Percentiles rank a stretch among this genome's conserved stretches.
phyloP scores from a whole-genome alignment of 176 grass and related monocot species.

The Metroxylon sagu region DNA sequence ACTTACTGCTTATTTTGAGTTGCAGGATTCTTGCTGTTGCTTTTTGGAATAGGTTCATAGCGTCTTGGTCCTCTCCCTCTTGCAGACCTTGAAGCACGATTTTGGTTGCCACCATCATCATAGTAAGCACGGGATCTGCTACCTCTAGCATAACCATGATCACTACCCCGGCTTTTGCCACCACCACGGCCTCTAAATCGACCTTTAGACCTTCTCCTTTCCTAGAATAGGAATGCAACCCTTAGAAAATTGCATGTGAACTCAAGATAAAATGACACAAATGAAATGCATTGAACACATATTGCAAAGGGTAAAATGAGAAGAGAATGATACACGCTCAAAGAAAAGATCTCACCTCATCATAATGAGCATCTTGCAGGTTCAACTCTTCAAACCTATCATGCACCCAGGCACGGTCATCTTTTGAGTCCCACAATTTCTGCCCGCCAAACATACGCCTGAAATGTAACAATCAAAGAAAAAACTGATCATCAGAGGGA shows the following conservation, averaged over 20 bases:
- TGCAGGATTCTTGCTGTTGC: conserved; percentile 31
- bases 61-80: conserved; percentile 68
- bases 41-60: conserved; percentile 53
- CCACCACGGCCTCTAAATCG: conserved; percentile 44
- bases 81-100: conserved; percentile 7
- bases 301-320: conserved; percentile 19
- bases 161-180: conserved; percentile 33
- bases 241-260: too few species aligned
- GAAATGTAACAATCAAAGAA: background rate
- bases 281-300: conserved; percentile 5
- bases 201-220: conserved; percentile 33
- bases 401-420: conserved; percentile 25
- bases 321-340: background rate
- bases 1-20: conserved; percentile 58
- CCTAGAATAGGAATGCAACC: conserved; percentile 13
- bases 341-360: conserved; percentile 6
- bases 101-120: conserved; percentile 49
- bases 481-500: too few species aligned
- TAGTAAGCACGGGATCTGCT: conserved; percentile 22
- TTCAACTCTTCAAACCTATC: conserved; percentile 30
- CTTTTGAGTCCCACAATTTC: conserved; percentile 21
- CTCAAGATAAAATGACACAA: background rate
- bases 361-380: conserved; percentile 14
- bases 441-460: conserved; percentile 20
- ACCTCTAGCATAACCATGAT: conserved; percentile 43